Conservation (phyloP, 495 filamentous ascomycete genomes). For the Lepraria neglecta region DNA sequence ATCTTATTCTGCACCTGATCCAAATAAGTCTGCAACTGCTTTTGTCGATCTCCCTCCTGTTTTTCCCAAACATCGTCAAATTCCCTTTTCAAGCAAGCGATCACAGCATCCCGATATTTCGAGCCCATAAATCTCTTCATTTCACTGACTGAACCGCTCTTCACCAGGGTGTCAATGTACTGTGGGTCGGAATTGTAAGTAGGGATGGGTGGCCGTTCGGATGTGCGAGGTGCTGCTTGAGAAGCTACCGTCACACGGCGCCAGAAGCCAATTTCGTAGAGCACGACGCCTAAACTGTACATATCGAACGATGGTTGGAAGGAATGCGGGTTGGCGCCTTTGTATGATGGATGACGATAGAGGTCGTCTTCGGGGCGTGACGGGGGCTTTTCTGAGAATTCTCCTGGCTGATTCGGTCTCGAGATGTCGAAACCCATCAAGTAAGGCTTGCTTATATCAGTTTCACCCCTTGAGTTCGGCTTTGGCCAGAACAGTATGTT, state of each 20-base stretch:
- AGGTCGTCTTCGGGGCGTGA: constrained; percentile 32
- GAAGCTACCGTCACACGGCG: constrained; percentile 10
- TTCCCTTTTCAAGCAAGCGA: constrained; percentile 22
- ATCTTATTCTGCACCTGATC: constrained; percentile 19
- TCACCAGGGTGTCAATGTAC: constrained; percentile 34
- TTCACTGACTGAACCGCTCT: constrained; percentile 30
- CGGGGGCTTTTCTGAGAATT: constrained; percentile 29
- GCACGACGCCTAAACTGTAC: constrained; percentile 33
- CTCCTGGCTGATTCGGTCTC: constrained; percentile 25
- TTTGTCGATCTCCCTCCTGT: constrained; percentile 7
- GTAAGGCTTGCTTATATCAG: constrained; percentile 29
- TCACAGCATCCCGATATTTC: constrained; percentile 23
- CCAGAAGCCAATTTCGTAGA: constrained; percentile 35
- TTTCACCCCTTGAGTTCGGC: background rate
- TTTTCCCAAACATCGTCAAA: constrained; percentile 30
- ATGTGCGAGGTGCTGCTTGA: constrained; percentile 9
- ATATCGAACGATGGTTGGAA: constrained; percentile 33
- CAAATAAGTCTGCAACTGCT: constrained; percentile 19
- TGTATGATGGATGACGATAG: constrained; percentile 34
- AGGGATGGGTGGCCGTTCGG: constrained; percentile 15
- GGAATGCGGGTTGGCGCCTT: constrained; percentile 21
- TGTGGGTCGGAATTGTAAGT: constrained; percentile 24
- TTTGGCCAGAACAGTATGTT: constrained; percentile 37
- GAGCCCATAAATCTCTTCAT: constrained; percentile 21
- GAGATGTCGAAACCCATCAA: constrained; percentile 36